Conservation (phyloP, 371 early-diverging fungal species). For the Apophysomyces elegans region DNA sequence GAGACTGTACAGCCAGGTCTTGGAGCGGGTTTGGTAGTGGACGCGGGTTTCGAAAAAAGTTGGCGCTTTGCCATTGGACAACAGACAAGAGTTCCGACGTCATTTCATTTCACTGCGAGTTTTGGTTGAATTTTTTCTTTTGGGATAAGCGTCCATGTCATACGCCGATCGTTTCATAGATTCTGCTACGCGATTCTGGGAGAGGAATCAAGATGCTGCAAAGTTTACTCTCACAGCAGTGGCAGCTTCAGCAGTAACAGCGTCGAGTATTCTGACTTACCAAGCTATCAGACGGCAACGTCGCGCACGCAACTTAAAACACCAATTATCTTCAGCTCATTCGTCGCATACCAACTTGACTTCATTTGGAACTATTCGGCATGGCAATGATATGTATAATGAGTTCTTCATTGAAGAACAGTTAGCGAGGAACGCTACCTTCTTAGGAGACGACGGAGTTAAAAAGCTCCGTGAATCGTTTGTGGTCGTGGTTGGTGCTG, state of each 20-base stretch:
- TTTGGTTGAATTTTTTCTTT: neutral
- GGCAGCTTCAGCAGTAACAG: slow-evolving; percentile 68
- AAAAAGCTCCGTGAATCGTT: slow-evolving; percentile 69
- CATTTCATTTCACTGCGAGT: neutral
- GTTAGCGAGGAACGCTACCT: slow-evolving; percentile 80
- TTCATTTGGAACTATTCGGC: slow-evolving; percentile 28
- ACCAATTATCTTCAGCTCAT: neutral
- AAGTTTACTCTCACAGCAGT: slow-evolving; percentile 51
- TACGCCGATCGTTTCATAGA: slow-evolving; percentile 20
- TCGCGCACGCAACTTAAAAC: slow-evolving; percentile 33
- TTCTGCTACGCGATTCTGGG: slow-evolving; percentile 14
- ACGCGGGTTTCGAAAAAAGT: neutral
- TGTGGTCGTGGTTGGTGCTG: slow-evolving; percentile 94
- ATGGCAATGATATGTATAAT: slow-evolving; percentile 29
- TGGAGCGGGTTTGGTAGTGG: neutral
- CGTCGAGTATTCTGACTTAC: slow-evolving; percentile 49
- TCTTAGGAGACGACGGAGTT: slow-evolving; percentile 84
- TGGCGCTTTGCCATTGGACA: neutral
- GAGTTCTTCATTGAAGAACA: slow-evolving; percentile 84
- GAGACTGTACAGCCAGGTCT: neutral
- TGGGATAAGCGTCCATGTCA: slow-evolving; percentile 9
- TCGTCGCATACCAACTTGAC: slow-evolving; percentile 26
- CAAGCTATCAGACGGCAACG: slow-evolving; percentile 45
- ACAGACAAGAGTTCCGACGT: neutral
- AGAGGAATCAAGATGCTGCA: slow-evolving; percentile 21